Conservation (phyloP, 2,329 filamentous ascomycete genomes). For the Tolypocladium nubicola region DNA sequence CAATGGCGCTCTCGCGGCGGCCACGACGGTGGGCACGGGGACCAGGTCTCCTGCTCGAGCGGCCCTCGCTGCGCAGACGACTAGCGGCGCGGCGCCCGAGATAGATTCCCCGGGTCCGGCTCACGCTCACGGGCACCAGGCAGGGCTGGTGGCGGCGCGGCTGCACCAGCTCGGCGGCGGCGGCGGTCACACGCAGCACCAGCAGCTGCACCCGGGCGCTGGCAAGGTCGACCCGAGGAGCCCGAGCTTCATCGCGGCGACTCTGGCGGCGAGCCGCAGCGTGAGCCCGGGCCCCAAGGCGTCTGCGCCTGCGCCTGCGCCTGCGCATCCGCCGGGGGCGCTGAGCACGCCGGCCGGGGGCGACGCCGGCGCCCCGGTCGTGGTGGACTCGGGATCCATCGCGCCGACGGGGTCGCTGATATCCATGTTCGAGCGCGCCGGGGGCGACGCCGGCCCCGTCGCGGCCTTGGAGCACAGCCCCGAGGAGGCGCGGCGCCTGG, state of each 20-base stretch:
- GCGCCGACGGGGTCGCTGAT: slow-evolving; percentile 55
- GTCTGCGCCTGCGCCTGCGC: slow-evolving; percentile 9
- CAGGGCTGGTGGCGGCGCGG: slow-evolving; percentile 9
- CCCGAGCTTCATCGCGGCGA: slow-evolving; percentile 45
- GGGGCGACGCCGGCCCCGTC: slow-evolving; percentile 13
- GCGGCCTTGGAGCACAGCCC: neutral
- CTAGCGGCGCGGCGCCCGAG: neutral
- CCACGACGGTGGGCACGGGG: slow-evolving; percentile 22
- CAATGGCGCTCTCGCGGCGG: slow-evolving; percentile 34
- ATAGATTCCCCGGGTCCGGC: neutral
- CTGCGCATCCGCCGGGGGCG: slow-evolving; percentile 6
- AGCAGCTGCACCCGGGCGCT: slow-evolving; percentile 9
- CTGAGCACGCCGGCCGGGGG: slow-evolving; percentile 15
- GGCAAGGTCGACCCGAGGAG: slow-evolving; percentile 31
- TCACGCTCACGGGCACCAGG: neutral
- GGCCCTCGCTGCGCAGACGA: neutral
- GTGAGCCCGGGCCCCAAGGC: slow-evolving; percentile 26
- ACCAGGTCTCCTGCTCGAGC: neutral
- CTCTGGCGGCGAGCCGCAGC: slow-evolving; percentile 44
- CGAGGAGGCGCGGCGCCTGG: neutral
- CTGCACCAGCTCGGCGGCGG: slow-evolving; percentile 11
- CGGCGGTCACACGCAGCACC: slow-evolving; percentile 4
- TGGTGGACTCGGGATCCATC: slow-evolving; percentile 43
- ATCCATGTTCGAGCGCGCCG: slow-evolving; percentile 53
- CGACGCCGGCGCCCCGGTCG: slow-evolving; percentile 14